phyloP scores from a whole-genome alignment of 2,329 filamentous ascomycete genomes.

The Shiraia sp. region DNA sequence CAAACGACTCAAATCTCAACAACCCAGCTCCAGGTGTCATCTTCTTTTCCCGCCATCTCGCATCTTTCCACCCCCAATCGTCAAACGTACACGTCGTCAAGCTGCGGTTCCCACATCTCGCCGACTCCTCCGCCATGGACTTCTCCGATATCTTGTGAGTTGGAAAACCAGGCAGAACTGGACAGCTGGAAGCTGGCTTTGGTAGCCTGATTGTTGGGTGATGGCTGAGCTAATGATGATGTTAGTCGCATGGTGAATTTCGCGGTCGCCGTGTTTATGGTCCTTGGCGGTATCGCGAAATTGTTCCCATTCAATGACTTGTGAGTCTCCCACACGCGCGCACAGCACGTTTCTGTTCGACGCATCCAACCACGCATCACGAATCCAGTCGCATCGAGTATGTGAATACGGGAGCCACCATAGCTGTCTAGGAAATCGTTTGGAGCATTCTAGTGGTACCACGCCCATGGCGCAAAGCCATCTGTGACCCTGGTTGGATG shows the following conservation, averaged over 20 bases:
- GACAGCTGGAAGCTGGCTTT: conserved; percentile 6
- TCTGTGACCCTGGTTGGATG: no score
- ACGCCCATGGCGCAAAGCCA: no score
- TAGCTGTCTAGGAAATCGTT: no score
- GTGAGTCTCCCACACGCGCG: conserved; percentile 44
- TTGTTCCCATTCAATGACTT: conserved; percentile 60
- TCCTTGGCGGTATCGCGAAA: conserved; percentile 78
- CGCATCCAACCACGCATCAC: background rate
- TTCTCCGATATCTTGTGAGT: conserved; percentile 89
- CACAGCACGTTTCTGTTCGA: conserved; percentile 3
- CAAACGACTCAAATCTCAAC: conserved; percentile 2
- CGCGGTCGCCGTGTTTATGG: conserved; percentile 81
- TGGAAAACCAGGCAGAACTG: conserved; percentile 20
- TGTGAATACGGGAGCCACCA: background rate
- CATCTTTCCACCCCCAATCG: conserved; percentile 3
- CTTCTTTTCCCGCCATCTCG: conserved; percentile 8
- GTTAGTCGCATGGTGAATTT: conserved; percentile 91
- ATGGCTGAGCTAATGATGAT: conserved; percentile 17
- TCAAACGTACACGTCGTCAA: conserved; percentile 20
- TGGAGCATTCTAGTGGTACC: no score
- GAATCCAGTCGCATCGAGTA: conserved; percentile 1
- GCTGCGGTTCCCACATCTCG: conserved; percentile 40
- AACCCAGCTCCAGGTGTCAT: conserved; percentile 6
- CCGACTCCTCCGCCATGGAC: conserved; percentile 65
- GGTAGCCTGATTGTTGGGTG: background rate